A percentile compares a stretch with the other conserved stretches of the same genome.
Conservation (phyloP, 805 yeast genomes). For the Yarrowia alimentaria region DNA sequence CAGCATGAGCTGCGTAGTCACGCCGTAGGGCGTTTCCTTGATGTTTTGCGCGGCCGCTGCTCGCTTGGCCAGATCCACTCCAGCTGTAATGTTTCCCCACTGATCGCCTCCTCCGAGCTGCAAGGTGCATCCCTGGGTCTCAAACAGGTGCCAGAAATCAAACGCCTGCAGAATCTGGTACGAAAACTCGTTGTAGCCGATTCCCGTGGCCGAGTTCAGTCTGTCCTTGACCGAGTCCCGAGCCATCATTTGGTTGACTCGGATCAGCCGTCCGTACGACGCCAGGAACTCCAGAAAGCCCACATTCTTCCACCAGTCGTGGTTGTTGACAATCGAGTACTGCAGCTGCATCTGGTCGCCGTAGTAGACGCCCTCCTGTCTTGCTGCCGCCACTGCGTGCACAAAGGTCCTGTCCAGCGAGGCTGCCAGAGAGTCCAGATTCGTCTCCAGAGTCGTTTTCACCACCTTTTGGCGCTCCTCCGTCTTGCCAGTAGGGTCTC, state of each 20-base stretch:
- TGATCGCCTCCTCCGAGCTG: slow-evolving; percentile 97
- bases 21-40: slow-evolving; percentile 53
- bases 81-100: slow-evolving; percentile 98
- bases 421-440: slow-evolving; percentile 51
- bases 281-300: slow-evolving; percentile 75
- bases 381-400: slow-evolving; percentile 13
- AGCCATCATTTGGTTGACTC: slow-evolving; percentile 83
- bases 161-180: slow-evolving; percentile 92
- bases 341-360: slow-evolving; percentile 45
- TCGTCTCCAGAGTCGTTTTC: slow-evolving; percentile 50
- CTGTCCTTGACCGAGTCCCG: slow-evolving; percentile 84
- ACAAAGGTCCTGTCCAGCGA: slow-evolving; percentile 51
- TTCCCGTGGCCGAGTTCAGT: slow-evolving; percentile 63
- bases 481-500: slow-evolving; percentile 91
- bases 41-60: slow-evolving; percentile 32
- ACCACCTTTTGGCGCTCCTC: slow-evolving; percentile 68
- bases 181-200: slow-evolving; percentile 92
- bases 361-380: slow-evolving; percentile 51
- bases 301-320: slow-evolving; percentile 81
- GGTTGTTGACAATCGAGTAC: slow-evolving; percentile 55
- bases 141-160: slow-evolving; percentile 81
- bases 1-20: slow-evolving; percentile 87
- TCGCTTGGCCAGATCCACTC: slow-evolving; percentile 60
- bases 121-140: slow-evolving; percentile 55
- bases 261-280: slow-evolving; percentile 69